Conservation (phyloP, 441 rosid genomes). For the Populus tomentosa region DNA sequence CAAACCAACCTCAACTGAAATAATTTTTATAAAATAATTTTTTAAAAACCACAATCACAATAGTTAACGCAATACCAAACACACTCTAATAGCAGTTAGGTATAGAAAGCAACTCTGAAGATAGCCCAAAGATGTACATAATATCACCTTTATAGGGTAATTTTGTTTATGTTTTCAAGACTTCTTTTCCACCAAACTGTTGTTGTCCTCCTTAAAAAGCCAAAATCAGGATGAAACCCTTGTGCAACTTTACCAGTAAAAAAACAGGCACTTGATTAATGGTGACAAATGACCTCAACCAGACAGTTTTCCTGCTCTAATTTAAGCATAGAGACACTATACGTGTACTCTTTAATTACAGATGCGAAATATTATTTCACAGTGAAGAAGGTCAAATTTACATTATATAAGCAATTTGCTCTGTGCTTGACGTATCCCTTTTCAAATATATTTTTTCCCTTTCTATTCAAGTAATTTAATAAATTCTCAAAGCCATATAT, state of each 20-base stretch:
- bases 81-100: slow-evolving; percentile 24
- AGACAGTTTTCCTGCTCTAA: background rate
- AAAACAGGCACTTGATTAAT: background rate
- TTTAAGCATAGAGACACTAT: background rate
- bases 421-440: background rate
- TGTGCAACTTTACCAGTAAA: slow-evolving; percentile 12
- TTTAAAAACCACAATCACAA: no score
- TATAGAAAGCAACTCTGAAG: slow-evolving; percentile 7
- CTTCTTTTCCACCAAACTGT: slow-evolving; percentile 36
- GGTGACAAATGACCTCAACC: slow-evolving; percentile 4
- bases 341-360: background rate
- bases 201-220: slow-evolving; percentile 34
- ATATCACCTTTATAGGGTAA: slow-evolving; percentile 14
- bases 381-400: background rate
- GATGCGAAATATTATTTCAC: background rate
- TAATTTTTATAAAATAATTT: no score
- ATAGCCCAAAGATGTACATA: background rate
- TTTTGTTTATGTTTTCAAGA: slow-evolving; percentile 17
- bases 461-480: no score
- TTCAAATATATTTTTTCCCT: no score
- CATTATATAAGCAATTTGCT: no score
- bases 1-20: no score
- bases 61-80: no score
- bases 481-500: background rate
- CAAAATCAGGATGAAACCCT: slow-evolving; percentile 23